Percentiles rank a stretch among this genome's conserved stretches.
Evolutionary conservation across 495 filamentous ascomycete species (phyloP).

Genomic region (Penicillium macrosclerotiorum): DNA sequence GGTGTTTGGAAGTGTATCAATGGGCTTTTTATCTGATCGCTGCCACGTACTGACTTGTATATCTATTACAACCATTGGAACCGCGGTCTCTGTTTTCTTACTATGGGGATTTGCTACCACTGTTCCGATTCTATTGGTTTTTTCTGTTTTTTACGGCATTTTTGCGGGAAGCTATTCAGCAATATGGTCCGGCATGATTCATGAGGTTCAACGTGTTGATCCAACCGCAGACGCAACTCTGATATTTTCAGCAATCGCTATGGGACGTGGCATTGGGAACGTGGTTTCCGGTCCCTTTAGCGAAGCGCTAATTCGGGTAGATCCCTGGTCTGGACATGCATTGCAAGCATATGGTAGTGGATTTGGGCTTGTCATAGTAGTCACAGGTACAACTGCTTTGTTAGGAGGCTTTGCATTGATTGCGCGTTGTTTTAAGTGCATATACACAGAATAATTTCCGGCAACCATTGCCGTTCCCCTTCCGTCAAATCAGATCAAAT

Average conservation of each 20-base stretch:
- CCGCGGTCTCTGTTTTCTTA: slow-evolving; percentile 54
- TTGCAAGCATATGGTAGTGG: slow-evolving; percentile 37
- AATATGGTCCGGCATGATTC: slow-evolving; percentile 58
- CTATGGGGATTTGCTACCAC: slow-evolving; percentile 61
- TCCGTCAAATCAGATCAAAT: no score
- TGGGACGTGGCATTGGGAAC: slow-evolving; percentile 60
- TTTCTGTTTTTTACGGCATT: slow-evolving; percentile 60
- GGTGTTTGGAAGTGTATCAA: slow-evolving; percentile 55
- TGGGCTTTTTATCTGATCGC: slow-evolving; percentile 56
- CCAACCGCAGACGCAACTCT: slow-evolving; percentile 45
- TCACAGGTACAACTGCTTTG: slow-evolving; percentile 12
- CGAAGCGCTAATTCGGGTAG: slow-evolving; percentile 46
- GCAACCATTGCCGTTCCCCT: no score
- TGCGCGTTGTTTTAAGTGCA: slow-evolving; percentile 6
- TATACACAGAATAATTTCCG: no score
- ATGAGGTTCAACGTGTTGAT: slow-evolving; percentile 41
- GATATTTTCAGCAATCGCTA: slow-evolving; percentile 54
- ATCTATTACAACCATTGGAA: slow-evolving; percentile 51
- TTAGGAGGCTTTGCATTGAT: slow-evolving; percentile 13
- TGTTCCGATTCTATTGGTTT: slow-evolving; percentile 52
- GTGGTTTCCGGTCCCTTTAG: slow-evolving; percentile 57
- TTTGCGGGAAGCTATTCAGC: slow-evolving; percentile 59
- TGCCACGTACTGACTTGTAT: slow-evolving; percentile 55
- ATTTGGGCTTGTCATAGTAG: slow-evolving; percentile 38
- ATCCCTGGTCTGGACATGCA: slow-evolving; percentile 18